A percentile compares a stretch with the other conserved stretches of the same genome.
These are phyloP conservation scores for Clarireedia hainanense DNA, from an alignment of 2,329 filamentous ascomycete species.

Conservation along the genomic window DNA sequence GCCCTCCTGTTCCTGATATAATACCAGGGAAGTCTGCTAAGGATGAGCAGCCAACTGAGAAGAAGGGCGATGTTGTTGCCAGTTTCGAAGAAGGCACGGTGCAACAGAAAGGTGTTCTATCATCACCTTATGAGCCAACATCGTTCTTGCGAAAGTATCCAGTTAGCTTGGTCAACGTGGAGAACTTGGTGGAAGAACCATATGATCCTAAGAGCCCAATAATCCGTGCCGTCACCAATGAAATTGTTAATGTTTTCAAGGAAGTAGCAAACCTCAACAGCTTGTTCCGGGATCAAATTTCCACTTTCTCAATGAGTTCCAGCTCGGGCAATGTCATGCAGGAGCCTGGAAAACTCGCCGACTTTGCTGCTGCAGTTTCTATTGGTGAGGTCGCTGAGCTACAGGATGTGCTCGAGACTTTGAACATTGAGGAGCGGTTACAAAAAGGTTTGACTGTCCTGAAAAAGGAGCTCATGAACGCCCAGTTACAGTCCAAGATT, in stretches of 20 bases:
- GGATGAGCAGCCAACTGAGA: constrained; percentile 50
- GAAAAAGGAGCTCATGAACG: constrained; percentile 98
- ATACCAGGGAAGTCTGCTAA: constrained; percentile 48
- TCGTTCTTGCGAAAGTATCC: constrained; percentile 86
- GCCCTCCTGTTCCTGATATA: constrained; percentile 46
- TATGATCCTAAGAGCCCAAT: constrained; percentile 85
- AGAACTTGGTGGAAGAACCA: constrained; percentile 83
- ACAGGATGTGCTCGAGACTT: constrained; percentile 79
- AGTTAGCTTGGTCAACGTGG: constrained; percentile 90
- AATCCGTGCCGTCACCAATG: constrained; percentile 86
- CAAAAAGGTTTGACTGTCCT: constrained; percentile 86
- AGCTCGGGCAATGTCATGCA: constrained; percentile 91
- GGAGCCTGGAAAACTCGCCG: constrained; percentile 88
- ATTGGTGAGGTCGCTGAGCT: constrained; percentile 86
- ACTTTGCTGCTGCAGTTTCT: constrained; percentile 96
- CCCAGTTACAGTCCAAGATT: constrained; percentile 93
- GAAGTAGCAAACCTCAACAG: constrained; percentile 91
- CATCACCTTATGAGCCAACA: constrained; percentile 68
- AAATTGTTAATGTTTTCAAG: constrained; percentile 98
- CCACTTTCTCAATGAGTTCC: constrained; percentile 92
- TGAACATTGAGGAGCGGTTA: constrained; percentile 88
- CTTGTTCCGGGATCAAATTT: constrained; percentile 94
- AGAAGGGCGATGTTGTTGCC: constrained; percentile 89
- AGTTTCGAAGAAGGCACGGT: constrained; percentile 84
- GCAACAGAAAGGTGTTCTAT: constrained; percentile 42